Evolutionary conservation across 495 filamentous ascomycete species (phyloP).

Genomic region (Xylaria acuta): DNA sequence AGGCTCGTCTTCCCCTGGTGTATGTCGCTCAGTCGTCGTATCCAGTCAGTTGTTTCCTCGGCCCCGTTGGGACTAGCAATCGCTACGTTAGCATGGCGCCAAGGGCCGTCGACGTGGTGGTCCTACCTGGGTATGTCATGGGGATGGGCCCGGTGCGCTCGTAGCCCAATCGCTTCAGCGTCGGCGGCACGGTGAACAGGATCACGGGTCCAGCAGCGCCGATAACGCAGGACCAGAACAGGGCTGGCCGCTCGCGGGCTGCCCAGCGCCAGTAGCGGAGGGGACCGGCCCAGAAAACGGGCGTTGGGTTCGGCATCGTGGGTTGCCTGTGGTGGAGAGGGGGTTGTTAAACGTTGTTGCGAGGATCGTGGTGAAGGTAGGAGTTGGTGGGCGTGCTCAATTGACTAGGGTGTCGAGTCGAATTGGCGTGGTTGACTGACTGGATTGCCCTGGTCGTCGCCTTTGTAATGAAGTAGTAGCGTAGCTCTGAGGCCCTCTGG

Average conservation of each 20-base stretch:
- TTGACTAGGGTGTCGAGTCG: slow-evolving; percentile 29
- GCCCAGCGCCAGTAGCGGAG: slow-evolving; percentile 87
- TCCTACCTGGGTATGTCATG: slow-evolving; percentile 88
- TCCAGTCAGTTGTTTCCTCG: slow-evolving; percentile 71
- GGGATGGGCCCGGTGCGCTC: slow-evolving; percentile 73
- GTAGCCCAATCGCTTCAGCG: slow-evolving; percentile 73
- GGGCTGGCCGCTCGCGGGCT: slow-evolving; percentile 81
- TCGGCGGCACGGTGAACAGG: slow-evolving; percentile 70
- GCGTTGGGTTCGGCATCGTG: slow-evolving; percentile 64
- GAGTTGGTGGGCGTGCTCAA: slow-evolving; percentile 18
- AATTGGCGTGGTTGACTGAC: slow-evolving; percentile 18
- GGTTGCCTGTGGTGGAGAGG: neutral
- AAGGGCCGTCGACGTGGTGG: neutral
- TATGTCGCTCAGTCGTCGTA: slow-evolving; percentile 68
- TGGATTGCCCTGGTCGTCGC: neutral
- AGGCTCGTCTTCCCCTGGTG: neutral
- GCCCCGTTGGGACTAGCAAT: slow-evolving; percentile 69
- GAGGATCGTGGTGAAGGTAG: neutral
- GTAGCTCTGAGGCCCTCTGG: slow-evolving; percentile 6
- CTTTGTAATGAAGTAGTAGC: neutral
- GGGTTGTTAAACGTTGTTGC: neutral
- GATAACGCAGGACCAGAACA: slow-evolving; percentile 82
- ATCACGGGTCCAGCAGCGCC: slow-evolving; percentile 73
- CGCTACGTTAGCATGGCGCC: slow-evolving; percentile 37
- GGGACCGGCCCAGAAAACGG: slow-evolving; percentile 83